Evolutionary conservation across 805 yeast genomes (phyloP).

Genomic region (Hanseniaspora singularis): DNA sequence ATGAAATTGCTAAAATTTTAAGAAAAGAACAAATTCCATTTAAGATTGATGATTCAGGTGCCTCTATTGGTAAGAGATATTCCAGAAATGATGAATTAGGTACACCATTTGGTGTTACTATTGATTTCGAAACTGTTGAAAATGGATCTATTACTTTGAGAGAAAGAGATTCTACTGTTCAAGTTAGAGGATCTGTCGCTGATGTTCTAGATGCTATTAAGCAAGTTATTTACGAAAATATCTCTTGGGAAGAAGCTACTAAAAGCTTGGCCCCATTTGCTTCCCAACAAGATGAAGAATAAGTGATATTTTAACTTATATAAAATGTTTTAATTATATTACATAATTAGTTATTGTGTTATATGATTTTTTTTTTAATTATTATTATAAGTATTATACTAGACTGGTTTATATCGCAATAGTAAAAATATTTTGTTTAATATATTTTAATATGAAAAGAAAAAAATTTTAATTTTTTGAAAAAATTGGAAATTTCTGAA

Average conservation of each 20-base stretch:
- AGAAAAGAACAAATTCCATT: slow-evolving; percentile 78
- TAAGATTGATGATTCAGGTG: slow-evolving; percentile 93
- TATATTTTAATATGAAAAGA: too few relatives aligned
- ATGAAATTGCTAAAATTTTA: slow-evolving; percentile 55
- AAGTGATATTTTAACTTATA: background rate
- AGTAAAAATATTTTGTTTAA: too few relatives aligned
- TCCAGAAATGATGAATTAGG: slow-evolving; percentile 98
- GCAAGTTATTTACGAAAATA: slow-evolving; percentile 61
- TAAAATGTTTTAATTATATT: too few relatives aligned
- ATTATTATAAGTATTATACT: too few relatives aligned
- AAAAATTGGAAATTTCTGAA: too few relatives aligned
- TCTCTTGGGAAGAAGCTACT: slow-evolving; percentile 80
- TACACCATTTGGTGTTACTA: slow-evolving; percentile 96
- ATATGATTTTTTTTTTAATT: too few relatives aligned
- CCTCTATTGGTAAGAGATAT: slow-evolving; percentile 94
- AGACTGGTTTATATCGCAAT: too few relatives aligned
- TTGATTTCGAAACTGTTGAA: slow-evolving; percentile 83
- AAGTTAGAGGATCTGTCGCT: slow-evolving; percentile 80
- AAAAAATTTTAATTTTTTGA: too few relatives aligned
- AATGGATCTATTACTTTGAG: slow-evolving; percentile 86
- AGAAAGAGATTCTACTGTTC: slow-evolving; percentile 94
- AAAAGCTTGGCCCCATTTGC: slow-evolving; percentile 59
- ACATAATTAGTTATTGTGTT: too few relatives aligned
- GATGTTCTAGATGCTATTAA: slow-evolving; percentile 65
- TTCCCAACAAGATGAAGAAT: slow-evolving; percentile 38